Evolutionary conservation across 2,329 filamentous ascomycete genomes (phyloP).

Genomic region (Leptographium galeiforme): DNA sequence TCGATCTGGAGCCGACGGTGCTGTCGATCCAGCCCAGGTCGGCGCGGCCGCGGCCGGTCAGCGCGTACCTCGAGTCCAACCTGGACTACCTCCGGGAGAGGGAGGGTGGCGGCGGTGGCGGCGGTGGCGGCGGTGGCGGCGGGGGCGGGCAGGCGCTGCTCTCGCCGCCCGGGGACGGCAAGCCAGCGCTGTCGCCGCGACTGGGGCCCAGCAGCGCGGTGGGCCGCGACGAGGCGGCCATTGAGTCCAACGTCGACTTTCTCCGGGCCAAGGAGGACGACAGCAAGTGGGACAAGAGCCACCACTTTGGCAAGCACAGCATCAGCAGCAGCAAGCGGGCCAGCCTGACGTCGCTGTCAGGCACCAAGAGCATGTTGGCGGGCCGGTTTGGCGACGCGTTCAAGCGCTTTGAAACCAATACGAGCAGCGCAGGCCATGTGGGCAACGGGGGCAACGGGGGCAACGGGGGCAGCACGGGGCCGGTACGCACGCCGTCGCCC

Average conservation of each 20-base stretch:
- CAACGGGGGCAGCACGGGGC: slow-evolving; percentile 22
- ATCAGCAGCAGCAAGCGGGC: slow-evolving; percentile 55
- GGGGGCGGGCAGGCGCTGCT: slow-evolving; percentile 12
- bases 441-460: slow-evolving; percentile 4
- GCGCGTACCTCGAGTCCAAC: slow-evolving; percentile 71
- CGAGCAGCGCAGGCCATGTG: no score
- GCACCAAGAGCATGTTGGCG: slow-evolving; percentile 69
- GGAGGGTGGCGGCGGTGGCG: slow-evolving; percentile 28
- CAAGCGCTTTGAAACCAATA: slow-evolving; percentile 62
- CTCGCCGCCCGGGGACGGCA: slow-evolving; percentile 18
- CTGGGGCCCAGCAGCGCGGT: slow-evolving; percentile 19
- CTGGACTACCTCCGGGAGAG: slow-evolving; percentile 71
- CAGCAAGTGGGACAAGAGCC: slow-evolving; percentile 48
- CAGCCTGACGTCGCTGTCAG: slow-evolving; percentile 58
- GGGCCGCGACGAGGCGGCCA: slow-evolving; percentile 45
- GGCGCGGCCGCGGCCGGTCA: slow-evolving; percentile 56
- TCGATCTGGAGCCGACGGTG: slow-evolving; percentile 41
- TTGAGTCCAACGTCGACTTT: slow-evolving; percentile 72
- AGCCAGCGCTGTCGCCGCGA: slow-evolving; percentile 31
- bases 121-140: neutral
- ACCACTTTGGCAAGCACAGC: slow-evolving; percentile 25
- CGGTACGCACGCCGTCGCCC: slow-evolving; percentile 33
- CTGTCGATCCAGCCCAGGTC: slow-evolving; percentile 32
- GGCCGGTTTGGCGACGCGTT: slow-evolving; percentile 91
- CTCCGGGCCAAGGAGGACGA: slow-evolving; percentile 44